Evolutionary conservation across 495 filamentous ascomycete genomes (phyloP), one percentile per base, ranked within the genome.

Genomic region (Trypethelium eluteriae): DNA sequence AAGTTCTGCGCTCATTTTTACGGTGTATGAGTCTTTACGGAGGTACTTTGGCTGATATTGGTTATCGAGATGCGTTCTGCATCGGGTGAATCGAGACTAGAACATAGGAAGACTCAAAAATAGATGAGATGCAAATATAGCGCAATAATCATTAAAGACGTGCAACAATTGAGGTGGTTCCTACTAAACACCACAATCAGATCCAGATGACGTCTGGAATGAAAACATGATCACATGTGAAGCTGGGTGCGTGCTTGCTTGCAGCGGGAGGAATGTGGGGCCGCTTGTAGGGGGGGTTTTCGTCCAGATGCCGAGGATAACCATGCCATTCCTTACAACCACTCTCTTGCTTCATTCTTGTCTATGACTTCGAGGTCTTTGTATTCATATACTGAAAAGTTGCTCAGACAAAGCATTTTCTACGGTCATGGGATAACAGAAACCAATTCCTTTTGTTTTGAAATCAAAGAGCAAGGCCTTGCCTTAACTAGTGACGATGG

Each of bases 1-100:
- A 0, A 96, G 92, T 73, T 95, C 90, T n/a, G 95, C 93, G 44
- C 89, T 98, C 71, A 99, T 99, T 65, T 99, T 98, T 73, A 88
- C 92, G 47, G 83, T 97, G 39, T 97, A 90, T 75, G 93, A 97
- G 79, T 86, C 85, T 49, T 78, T 98, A 77, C 89, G 88, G 75
- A 82, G 79, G 63, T 81, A 84, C 73, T 83, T 92, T 76, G 74
- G 74, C 68, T 82, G 71, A 81, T 10, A 34, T 3, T 1, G 34
- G 14, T 59, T 4, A 4, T 4, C 25, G 7, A 59, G 53, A n/a
- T 59, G 53, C 11, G 14, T 59, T 14, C 41, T 44, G 41, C 41
- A 44, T 25, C 25, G 25, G 25, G 25, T 25, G 25, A 25, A 25
- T 25, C 25, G 25, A 25, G 25, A 1, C 25, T 25, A 25, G 25